Evolutionary conservation across 2,329 filamentous ascomycete species (phyloP).

Genomic region (Verticillium zaregamsianum): DNA sequence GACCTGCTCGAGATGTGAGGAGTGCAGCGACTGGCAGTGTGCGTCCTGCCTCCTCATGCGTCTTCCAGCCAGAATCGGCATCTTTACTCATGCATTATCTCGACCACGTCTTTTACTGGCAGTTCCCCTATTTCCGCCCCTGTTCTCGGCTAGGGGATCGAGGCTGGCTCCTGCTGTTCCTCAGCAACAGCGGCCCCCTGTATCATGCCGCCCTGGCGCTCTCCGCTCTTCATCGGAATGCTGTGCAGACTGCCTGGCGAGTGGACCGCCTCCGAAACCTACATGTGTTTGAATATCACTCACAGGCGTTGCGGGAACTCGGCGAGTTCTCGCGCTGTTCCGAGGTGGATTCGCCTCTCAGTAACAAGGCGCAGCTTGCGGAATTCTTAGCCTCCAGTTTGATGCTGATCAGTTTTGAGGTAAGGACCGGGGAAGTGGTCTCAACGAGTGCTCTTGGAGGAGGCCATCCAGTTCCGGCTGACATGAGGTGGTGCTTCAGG

Average conservation of each 20-base stretch:
- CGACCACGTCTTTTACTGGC: neutral
- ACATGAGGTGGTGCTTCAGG: neutral
- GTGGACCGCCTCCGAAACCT: neutral
- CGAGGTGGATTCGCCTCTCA: neutral
- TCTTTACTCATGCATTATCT: neutral
- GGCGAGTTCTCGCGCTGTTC: neutral
- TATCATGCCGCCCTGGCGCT: neutral
- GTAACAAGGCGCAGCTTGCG: neutral
- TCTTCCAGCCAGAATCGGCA: neutral
- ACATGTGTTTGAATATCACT: neutral
- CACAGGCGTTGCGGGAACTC: neutral
- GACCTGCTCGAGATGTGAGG: too few species aligned
- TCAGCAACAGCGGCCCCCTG: neutral
- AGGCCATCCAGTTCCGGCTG: too few species aligned
- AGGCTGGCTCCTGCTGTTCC: neutral
- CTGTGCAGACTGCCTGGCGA: neutral
- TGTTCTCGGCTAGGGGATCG: neutral
- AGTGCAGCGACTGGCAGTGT: too few species aligned
- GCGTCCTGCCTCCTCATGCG: neutral
- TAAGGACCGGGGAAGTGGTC: neutral
- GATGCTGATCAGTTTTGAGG: conserved; percentile 1
- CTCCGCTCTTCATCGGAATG: neutral
- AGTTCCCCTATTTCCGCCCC: neutral
- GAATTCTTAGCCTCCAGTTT: neutral
- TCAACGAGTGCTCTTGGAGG: neutral